Conservation (phyloP, 2,329 filamentous ascomycete genomes). For the Cryphonectria japonica region DNA sequence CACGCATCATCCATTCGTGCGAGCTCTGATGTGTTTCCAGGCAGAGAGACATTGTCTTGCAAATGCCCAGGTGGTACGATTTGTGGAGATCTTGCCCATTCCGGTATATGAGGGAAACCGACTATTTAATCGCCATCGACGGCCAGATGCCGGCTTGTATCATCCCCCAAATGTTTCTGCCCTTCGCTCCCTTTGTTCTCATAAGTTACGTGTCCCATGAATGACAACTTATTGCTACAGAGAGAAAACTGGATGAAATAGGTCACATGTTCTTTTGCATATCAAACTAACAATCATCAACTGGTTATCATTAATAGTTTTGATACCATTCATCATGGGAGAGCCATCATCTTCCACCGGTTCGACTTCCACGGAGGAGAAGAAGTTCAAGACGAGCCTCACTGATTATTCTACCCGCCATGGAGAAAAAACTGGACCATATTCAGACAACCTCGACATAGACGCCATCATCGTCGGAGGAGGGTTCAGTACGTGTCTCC, state of each 20-base stretch:
- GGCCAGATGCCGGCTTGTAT: background rate
- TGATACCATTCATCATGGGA: constrained; percentile 31
- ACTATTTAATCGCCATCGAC: background rate
- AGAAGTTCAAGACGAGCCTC: constrained; percentile 48
- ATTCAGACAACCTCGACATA: constrained; percentile 48
- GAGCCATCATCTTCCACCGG: constrained; percentile 20
- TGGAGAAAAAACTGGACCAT: constrained; percentile 41
- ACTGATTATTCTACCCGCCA: constrained; percentile 43
- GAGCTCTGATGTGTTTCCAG: background rate
- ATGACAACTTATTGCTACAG: background rate
- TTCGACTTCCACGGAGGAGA: constrained; percentile 27
- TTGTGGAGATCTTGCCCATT: background rate
- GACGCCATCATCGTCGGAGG: constrained; percentile 51
- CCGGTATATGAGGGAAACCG: background rate
- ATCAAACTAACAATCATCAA: background rate
- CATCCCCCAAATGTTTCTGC: background rate
- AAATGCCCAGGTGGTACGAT: background rate
- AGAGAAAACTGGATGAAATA: background rate
- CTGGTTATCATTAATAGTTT: too few species aligned
- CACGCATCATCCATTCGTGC: constrained; percentile 3
- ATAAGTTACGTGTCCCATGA: background rate
- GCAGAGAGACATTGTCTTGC: background rate
- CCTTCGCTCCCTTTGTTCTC: background rate
- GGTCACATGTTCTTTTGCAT: background rate
- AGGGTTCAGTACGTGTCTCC: constrained; percentile 44